Base-by-base conservation (phyloP, 2,329 filamentous ascomycete species). In the Aspergillus pseudonomiae region DNA sequence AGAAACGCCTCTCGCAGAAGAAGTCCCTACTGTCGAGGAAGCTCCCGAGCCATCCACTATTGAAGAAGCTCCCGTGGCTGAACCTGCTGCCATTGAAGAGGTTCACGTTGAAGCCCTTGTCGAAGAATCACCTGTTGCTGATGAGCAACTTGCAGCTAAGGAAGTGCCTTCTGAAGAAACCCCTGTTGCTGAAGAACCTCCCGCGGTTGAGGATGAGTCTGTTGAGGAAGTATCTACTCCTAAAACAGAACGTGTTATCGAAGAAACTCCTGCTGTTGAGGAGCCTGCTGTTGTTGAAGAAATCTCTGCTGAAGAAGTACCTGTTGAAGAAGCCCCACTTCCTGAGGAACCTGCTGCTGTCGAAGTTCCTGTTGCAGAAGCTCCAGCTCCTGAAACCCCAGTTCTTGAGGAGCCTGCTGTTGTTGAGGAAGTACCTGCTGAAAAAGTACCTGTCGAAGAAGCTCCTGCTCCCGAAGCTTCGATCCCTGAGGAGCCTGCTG, bases 81-180 rank as follows among this genome's bases (percentile, higher is more conserved):
- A 63, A 30, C 57, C 63, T 36, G 52, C 61, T 30, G 43, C 43
- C 46, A 46, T 55, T 45, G 57, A 59, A 41, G 48, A 52, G 14
- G 48, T n/a, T 30, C 48, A 2, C 59, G 66, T 69, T 48, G 32
- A 63, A 34, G 56, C 67, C 30, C 59, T 66, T 24, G 56, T 63
- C 56, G 65, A 70, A 39, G 63, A 68, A 48, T 19, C 30, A 19
- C 19, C 48, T 24, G 48, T 50, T 16, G 30, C 63, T 60, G 57
- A 73, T 69, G 26, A 72, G 64, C 57, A 74, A 73, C 57, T 63
- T 24, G 53, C 59, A 24, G 28, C 50, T 45, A 57, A 55, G 14
- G 62, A 63, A 60, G 62, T 60, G 30, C 53, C 62, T 26, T n/a
- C 63, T 39, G 55, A 54, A 21, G 59, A 64, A 59, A 24, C 53